Conservation (phyloP, 148 eudicot species). For the Drosera capensis region DNA sequence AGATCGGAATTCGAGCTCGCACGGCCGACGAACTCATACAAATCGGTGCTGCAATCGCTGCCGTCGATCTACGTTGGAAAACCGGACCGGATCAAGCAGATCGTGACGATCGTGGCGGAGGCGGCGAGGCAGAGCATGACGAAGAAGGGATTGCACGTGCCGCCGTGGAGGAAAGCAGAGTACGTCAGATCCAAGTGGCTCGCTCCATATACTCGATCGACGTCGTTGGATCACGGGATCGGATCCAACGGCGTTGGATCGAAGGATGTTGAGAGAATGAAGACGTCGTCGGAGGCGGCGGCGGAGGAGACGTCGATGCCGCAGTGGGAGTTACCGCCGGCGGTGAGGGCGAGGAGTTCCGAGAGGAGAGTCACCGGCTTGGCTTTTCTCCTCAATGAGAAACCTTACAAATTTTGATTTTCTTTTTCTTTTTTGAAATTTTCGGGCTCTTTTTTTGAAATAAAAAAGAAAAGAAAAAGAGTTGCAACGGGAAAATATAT, state of each 20-base stretch:
- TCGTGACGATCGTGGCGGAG: conserved; percentile 10
- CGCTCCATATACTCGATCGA: conserved; percentile 7
- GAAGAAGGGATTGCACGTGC: conserved; percentile 10
- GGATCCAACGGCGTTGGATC: not conserved
- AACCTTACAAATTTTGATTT: not conserved
- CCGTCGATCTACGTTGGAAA: conserved; percentile 10
- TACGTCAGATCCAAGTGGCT: conserved; percentile 22
- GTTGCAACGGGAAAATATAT: too few relatives aligned
- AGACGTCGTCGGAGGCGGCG: not conserved
- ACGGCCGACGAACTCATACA: conserved; percentile 11
- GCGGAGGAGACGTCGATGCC: not conserved
- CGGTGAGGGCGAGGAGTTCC: not conserved
- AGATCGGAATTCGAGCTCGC: conserved; percentile 14
- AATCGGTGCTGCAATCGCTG: conserved; percentile 8
- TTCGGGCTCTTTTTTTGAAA: too few relatives aligned
- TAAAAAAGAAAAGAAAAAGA: too few relatives aligned
- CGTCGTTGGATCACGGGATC: not conserved
- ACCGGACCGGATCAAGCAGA: conserved; percentile 5
- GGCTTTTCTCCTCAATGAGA: not conserved
- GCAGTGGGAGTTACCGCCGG: not conserved
- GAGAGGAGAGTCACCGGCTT: conserved; percentile 1
- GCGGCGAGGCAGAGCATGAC: conserved; percentile 13
- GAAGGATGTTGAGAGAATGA: too few relatives aligned
- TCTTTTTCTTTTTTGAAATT: not conserved
- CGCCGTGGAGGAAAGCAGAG: conserved; percentile 17